phyloP scores from a whole-genome alignment of 2,329 filamentous ascomycete species.

The Colletotrichum sp. region DNA sequence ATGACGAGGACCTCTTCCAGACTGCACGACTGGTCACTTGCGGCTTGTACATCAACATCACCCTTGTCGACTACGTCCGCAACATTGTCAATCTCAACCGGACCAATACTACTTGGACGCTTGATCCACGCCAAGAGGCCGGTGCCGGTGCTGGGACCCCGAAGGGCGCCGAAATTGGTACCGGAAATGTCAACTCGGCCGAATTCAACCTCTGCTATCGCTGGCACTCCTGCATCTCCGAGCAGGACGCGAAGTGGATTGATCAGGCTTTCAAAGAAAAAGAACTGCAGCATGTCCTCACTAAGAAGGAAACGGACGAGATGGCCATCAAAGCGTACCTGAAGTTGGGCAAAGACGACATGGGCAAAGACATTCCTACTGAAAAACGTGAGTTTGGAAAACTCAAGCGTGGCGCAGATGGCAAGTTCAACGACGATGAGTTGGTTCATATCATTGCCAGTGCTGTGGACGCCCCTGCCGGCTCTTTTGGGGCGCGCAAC shows the following conservation, averaged over 20 bases:
- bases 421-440: slow-evolving; percentile 77
- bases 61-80: slow-evolving; percentile 77
- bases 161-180: slow-evolving; percentile 68
- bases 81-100: slow-evolving; percentile 78
- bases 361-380: slow-evolving; percentile 65
- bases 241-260: slow-evolving; percentile 82
- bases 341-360: slow-evolving; percentile 26
- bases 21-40: slow-evolving; percentile 77
- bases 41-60: slow-evolving; percentile 81
- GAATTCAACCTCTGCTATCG: slow-evolving; percentile 91
- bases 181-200: slow-evolving; percentile 83
- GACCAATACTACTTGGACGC: slow-evolving; percentile 68
- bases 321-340: not conserved
- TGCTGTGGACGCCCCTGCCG: slow-evolving; percentile 78
- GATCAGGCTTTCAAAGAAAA: slow-evolving; percentile 68
- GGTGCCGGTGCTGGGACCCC: slow-evolving; percentile 58
- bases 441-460: slow-evolving; percentile 72
- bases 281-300: slow-evolving; percentile 50
- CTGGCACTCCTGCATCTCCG: slow-evolving; percentile 82
- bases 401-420: slow-evolving; percentile 69
- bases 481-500: slow-evolving; percentile 75
- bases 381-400: slow-evolving; percentile 70
- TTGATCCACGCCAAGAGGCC: slow-evolving; percentile 77
- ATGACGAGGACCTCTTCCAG: slow-evolving; percentile 81
- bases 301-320: not conserved